Conservation (phyloP, 345 rosid genomes). For the Euphorbia peplus region DNA sequence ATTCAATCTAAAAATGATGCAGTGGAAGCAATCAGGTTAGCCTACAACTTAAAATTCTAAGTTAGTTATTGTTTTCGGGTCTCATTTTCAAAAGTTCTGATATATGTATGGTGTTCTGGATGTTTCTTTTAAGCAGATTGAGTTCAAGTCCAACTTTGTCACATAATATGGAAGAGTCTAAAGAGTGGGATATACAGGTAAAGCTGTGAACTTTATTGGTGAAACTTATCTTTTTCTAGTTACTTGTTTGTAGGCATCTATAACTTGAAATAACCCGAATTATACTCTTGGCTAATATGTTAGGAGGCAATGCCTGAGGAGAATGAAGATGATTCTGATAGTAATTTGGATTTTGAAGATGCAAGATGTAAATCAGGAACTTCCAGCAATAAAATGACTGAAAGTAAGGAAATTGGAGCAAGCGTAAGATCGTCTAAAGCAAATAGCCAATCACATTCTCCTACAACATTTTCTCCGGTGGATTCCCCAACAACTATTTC, state of each 20-base stretch:
- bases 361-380: constrained; percentile 9
- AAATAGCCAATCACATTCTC: constrained; percentile 21
- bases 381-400: constrained; percentile 21
- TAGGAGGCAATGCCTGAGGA: constrained; percentile 37
- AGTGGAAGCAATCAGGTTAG: constrained; percentile 43
- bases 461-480: constrained; percentile 30
- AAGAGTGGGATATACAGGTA: constrained; percentile 37
- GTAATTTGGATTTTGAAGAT: constrained; percentile 28
- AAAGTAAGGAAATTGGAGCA: constrained; percentile 17
- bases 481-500: constrained; percentile 38
- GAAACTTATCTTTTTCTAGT: too few relatives aligned
- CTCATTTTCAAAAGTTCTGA: neutral
- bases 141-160: constrained; percentile 21
- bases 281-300: constrained; percentile 11
- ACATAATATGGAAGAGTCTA: constrained; percentile 31
- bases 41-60: neutral
- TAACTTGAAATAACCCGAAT: neutral
- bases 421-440: constrained; percentile 17
- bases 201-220: constrained; percentile 11
- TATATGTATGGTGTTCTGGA: constrained; percentile 1
- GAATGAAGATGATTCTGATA: constrained; percentile 30
- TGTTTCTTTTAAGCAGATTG: constrained; percentile 32
- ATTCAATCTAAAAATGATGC: constrained; percentile 27
- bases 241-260: too few relatives aligned
- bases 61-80: neutral